Base-by-base conservation (phyloP, 2,329 filamentous ascomycete genomes). In the Clonostachys byssicola region DNA sequence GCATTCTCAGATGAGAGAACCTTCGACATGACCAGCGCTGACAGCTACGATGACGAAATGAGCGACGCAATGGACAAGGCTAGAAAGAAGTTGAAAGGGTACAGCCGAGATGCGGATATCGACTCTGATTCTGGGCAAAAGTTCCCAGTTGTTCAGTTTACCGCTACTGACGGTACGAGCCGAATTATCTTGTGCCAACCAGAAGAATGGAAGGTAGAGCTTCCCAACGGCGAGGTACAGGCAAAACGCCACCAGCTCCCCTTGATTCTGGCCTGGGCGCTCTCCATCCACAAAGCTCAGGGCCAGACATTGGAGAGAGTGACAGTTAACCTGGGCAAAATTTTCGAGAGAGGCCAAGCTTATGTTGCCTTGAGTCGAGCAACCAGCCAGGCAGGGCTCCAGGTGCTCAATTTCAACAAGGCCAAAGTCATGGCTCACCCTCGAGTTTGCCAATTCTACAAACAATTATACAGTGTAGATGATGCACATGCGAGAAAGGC, bases 241-340 rank as follows among this genome's bases (percentile, higher is more conserved):
- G 94, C 94, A 2, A 89, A 89, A 51, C 87, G 94, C 38, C 79
- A 78, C 42, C 89, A 92, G 57, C 67, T 92, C 3, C 94, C 94
- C 1, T 76, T 99, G 44, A 97, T 99, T 52, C 76, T 99, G 33
- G 94, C 94, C 0, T 99, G 94, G 94, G 94, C 94, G 3, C 71
- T 99, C 17, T 96, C 91, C 1, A 99, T 99, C 50, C 94, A 99
- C 73, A 99, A 99, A 68, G 94, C 94, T 1, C 92, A 97, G 63
- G 92, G 92, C 2, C 92, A 97, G 65, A 97, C 92, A 2, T 72
- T 96, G 23, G 91, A 95, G 60, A 80, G 92, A 44, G 94, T 99
- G 50, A 95, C 95, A 61, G 94, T 99, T 23, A 91, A 99, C 62
- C 75, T 99, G 1, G 88, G 90, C 33, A 87, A 83, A 51, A 89